Conservation (phyloP, 768 basidiomycete species). For the Leccinum olivaceopallidum region DNA sequence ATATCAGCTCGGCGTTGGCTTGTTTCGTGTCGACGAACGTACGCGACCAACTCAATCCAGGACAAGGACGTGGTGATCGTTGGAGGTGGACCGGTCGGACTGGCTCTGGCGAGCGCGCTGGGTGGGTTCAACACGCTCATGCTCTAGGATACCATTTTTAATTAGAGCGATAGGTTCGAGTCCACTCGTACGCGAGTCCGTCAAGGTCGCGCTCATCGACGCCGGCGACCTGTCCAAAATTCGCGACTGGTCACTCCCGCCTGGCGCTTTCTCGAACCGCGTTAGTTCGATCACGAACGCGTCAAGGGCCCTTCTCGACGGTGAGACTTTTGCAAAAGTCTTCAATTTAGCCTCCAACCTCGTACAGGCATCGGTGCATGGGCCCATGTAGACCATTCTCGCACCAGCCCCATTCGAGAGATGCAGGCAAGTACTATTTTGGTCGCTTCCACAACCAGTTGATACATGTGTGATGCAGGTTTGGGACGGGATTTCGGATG, state of each 20-base stretch:
- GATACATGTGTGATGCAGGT: constrained; percentile 46
- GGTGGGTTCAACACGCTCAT: constrained; percentile 40
- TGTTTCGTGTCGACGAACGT: constrained; percentile 14
- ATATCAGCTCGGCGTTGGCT: not conserved
- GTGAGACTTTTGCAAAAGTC: constrained; percentile 37
- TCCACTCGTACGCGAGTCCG: constrained; percentile 45
- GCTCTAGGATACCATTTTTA: not conserved
- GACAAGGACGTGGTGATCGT: constrained; percentile 91
- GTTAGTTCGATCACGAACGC: constrained; percentile 84
- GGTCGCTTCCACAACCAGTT: not conserved
- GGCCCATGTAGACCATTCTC: constrained; percentile 63
- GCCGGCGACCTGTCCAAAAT: constrained; percentile 73
- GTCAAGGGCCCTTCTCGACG: constrained; percentile 64
- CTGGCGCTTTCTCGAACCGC: constrained; percentile 71
- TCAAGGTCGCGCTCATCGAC: constrained; percentile 77
- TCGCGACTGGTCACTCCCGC: constrained; percentile 60
- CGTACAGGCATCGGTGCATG: constrained; percentile 79
- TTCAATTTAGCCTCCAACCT: constrained; percentile 3
- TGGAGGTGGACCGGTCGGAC: constrained; percentile 90
- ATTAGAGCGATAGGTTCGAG: constrained; percentile 49
- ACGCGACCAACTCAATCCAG: constrained; percentile 29
- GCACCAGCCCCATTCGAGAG: constrained; percentile 75
- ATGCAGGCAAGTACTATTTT: constrained; percentile 65
- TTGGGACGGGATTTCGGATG: constrained; percentile 90
- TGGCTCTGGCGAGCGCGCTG: constrained; percentile 86